Evolutionary conservation across 1,284 basidiomycete genomes (phyloP).

Genomic region (Trichosporon ovoides): DNA sequence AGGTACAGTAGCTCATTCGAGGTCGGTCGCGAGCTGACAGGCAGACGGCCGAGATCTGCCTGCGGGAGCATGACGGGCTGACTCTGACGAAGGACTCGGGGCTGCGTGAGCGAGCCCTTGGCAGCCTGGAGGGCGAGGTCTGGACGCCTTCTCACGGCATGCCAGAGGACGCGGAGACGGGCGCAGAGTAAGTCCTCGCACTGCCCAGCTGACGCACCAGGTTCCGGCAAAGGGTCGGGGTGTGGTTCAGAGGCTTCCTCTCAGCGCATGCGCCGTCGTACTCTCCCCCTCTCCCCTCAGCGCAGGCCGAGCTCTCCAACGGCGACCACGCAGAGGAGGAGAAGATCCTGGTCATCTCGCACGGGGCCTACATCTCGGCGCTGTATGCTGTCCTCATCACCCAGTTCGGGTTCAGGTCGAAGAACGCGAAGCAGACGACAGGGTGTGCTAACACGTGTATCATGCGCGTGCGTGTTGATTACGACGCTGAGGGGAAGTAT

Average conservation of each 20-base stretch:
- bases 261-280: conserved; percentile 2
- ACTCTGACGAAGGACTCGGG: conserved; percentile 20
- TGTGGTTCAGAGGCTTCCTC: conserved; percentile 23
- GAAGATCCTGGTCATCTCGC: conserved; percentile 34
- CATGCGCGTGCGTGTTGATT: conserved; percentile 25
- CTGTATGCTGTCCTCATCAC: conserved; percentile 27
- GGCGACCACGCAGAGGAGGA: not conserved
- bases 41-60: conserved; percentile 38
- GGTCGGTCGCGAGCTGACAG: not conserved
- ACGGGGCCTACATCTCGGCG: conserved; percentile 40
- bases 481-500: conserved; percentile 14
- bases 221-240: conserved; percentile 17
- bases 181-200: conserved; percentile 20
- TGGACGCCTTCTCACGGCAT: conserved; percentile 21
- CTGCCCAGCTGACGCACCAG: conserved; percentile 7
- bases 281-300: not conserved
- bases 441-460: conserved; percentile 34
- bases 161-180: conserved; percentile 31
- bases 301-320: not conserved
- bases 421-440: conserved; percentile 19
- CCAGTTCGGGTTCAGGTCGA: conserved; percentile 9
- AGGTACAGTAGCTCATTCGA: conserved; percentile 26
- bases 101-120: conserved; percentile 35
- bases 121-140: conserved; percentile 32
- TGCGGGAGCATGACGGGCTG: conserved; percentile 22